phyloP scores from a whole-genome alignment of 2,329 filamentous ascomycete genomes.

The Exophiala lecanii-corni region DNA sequence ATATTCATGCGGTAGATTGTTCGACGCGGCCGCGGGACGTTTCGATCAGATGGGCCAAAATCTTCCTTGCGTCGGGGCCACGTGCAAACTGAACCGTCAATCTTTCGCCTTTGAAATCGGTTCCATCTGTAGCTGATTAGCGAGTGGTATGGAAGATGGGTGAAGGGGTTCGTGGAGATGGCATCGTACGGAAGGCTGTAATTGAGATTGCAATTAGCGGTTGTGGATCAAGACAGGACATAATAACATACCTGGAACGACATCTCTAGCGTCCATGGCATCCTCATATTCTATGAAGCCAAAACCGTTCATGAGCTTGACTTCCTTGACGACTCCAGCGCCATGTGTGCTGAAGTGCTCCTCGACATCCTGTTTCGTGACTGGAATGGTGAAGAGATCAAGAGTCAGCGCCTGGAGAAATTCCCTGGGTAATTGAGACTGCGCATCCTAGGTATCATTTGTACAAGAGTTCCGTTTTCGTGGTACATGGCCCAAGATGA shows the following conservation, averaged over 20 bases:
- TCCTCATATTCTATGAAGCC: slow-evolving; percentile 99
- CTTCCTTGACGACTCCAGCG: slow-evolving; percentile 94
- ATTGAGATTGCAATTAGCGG: slow-evolving; percentile 6
- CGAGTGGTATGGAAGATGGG: no score
- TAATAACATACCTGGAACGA: slow-evolving; percentile 90
- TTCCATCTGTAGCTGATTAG: slow-evolving; percentile 66
- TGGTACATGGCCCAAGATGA: slow-evolving; percentile 19
- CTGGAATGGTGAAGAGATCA: slow-evolving; percentile 43
- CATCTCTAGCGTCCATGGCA: slow-evolving; percentile 94
- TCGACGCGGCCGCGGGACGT: slow-evolving; percentile 73
- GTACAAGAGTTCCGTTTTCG: slow-evolving; percentile 18
- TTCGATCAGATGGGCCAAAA: slow-evolving; percentile 60
- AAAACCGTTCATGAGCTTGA: slow-evolving; percentile 99
- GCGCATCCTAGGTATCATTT: slow-evolving; percentile 13
- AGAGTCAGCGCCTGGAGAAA: slow-evolving; percentile 22
- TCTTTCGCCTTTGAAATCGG: slow-evolving; percentile 95
- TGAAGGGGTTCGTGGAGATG: no score
- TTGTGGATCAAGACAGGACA: no score
- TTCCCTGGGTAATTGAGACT: slow-evolving; percentile 4
- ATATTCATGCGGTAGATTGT: slow-evolving; percentile 97
- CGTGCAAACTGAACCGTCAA: slow-evolving; percentile 97
- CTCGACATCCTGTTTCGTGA: slow-evolving; percentile 95
- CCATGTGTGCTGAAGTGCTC: slow-evolving; percentile 93
- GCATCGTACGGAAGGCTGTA: slow-evolving; percentile 22
- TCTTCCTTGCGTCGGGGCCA: slow-evolving; percentile 69